These are phyloP conservation scores for Bruguiera hainesii DNA, from an alignment of 441 rosid species.

Conservation along the genomic window DNA sequence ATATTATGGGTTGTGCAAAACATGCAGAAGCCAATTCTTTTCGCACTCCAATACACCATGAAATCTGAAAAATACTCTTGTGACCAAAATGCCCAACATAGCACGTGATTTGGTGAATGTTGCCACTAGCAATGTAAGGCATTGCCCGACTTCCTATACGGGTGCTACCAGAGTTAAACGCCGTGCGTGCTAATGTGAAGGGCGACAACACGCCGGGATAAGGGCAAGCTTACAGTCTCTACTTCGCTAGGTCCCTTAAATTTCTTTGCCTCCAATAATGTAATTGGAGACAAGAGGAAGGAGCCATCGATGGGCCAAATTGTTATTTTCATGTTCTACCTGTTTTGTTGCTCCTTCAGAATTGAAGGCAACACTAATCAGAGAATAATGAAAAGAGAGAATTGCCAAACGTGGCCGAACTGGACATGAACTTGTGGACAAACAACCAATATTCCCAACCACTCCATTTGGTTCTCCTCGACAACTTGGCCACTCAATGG, in stretches of 20 bases:
- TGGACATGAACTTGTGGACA: constrained; percentile 51
- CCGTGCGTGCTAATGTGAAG: constrained; percentile 22
- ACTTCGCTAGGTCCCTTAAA: constrained; percentile 15
- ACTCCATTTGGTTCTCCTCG: constrained; percentile 8
- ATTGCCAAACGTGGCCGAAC: constrained; percentile 25
- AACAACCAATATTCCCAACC: constrained; percentile 26
- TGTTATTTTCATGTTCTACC: constrained; percentile 24
- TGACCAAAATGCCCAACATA: no score
- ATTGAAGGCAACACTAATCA: constrained; percentile 11
- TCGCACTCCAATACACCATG: no score
- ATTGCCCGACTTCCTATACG: no score
- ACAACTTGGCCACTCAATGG: not conserved
- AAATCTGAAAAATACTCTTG: no score
- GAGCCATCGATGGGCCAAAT: constrained; percentile 39
- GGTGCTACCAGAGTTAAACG: constrained; percentile 1
- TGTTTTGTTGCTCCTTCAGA: constrained; percentile 36
- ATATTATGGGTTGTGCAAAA: no score
- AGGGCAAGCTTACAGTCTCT: constrained; percentile 13
- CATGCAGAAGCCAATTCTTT: no score
- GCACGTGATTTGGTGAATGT: no score
- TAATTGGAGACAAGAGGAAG: constrained; percentile 37
- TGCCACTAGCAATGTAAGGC: no score
- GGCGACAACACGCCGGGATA: constrained; percentile 37
- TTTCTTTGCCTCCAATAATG: constrained; percentile 24
- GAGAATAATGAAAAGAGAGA: constrained; percentile 35